These are phyloP conservation scores for Solanum lignicaule DNA, from an alignment of 257 asterid species.

Conservation along the genomic window DNA sequence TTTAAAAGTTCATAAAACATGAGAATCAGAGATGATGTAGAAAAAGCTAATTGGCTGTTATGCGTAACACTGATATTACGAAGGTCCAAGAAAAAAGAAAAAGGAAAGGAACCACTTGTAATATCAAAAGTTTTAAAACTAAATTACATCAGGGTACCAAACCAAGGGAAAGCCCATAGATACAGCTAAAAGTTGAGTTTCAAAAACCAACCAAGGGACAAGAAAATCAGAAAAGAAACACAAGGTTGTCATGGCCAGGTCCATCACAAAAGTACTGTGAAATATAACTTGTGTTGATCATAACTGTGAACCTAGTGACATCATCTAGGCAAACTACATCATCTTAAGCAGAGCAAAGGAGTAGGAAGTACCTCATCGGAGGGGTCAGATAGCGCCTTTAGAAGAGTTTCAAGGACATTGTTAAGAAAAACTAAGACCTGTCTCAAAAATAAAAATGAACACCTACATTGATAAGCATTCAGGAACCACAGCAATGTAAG, in stretches of 20 bases:
- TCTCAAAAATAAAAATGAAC: conserved; percentile 9
- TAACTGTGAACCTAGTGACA: background rate
- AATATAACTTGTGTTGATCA: background rate
- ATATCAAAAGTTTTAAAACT: background rate
- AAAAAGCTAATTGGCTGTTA: background rate
- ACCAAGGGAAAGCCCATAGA: background rate
- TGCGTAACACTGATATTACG: background rate
- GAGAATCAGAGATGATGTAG: background rate
- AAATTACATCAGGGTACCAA: background rate
- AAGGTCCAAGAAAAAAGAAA: background rate
- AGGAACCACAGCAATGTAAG: background rate
- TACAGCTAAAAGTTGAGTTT: background rate
- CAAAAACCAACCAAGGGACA: background rate
- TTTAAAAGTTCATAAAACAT: background rate
- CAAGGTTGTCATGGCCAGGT: background rate
- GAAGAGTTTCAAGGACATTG: conserved; percentile 75
- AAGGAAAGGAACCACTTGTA: background rate
- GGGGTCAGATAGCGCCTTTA: conserved; percentile 92
- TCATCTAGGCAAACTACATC: background rate
- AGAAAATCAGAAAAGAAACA: background rate
- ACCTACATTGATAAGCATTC: background rate
- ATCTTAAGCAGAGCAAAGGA: conserved; percentile 3
- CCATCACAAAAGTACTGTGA: background rate
- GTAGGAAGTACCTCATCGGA: conserved; percentile 83
- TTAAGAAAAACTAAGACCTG: conserved; percentile 81